Evolutionary conservation across 208 protist genomes (phyloP), one percentile per base, ranked within the genome.

Genomic region (Acanthamoeba sp.): DNA sequence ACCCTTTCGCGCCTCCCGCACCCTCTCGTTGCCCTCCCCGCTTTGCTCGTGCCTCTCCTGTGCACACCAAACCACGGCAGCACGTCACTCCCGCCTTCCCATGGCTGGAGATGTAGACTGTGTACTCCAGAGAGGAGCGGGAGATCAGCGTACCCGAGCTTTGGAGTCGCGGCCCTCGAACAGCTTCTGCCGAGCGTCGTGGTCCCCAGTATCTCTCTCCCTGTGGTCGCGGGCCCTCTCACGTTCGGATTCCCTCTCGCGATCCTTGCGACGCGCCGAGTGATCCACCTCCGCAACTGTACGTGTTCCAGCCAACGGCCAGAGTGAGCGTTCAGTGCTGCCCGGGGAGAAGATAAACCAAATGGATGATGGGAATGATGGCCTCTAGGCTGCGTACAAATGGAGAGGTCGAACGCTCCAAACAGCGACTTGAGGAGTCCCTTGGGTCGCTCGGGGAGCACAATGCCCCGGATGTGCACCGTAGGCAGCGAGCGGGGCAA

Each of bases 351-450:
- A 40, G 14, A n/a, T n/a, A n/a, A n/a, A n/a, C n/a, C n/a, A n/a
- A n/a, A n/a, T n/a, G n/a, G n/a, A n/a, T n/a, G n/a, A n/a, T n/a
- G n/a, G n/a, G n/a, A n/a, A n/a, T n/a, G n/a, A n/a, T n/a, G n/a
- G n/a, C n/a, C n/a, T n/a, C 38, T 9, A 29, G 42, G 38, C n/a
- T 6, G 10, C 22, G 42, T 85, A 85, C 76, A 85, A 27, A 85
- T 85, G 38, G 76, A 85, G 45, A 85, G 42, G 29, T 85, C 76
- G 32, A 85, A 85, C 5, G n/a, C 1, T 18, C 76, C 76, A 38
- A 85, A 85, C 42, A 85, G 38, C 27, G 76, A 85, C n/a, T 85
- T 85, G n/a, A 85, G 24, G n/a, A 85, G 45, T 10, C 76, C 76
- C 76, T 85, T 85, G 0, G 76, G 76, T 34, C 76, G 76, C 76